A percentile compares a stretch with the other conserved stretches of the same genome.
Conservation (phyloP, 2,329 filamentous ascomycete genomes). For the Phialocephala sp. region DNA sequence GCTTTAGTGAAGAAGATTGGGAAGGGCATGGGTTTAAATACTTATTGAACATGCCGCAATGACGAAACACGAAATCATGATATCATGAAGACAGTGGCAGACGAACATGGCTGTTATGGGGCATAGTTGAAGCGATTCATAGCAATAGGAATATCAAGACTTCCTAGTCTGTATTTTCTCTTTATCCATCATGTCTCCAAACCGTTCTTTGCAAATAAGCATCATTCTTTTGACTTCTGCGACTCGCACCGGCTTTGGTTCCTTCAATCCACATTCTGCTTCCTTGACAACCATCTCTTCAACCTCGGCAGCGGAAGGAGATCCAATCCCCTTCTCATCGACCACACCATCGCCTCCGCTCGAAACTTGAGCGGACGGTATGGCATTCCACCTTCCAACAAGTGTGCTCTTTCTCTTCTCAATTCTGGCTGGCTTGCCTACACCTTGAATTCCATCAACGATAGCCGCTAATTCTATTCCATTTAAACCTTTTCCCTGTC, state of each 20-base stretch:
- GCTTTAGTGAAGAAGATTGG: slow-evolving; percentile 80
- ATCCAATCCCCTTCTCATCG: slow-evolving; percentile 17
- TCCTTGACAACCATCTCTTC: slow-evolving; percentile 39
- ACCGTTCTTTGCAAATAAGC: slow-evolving; percentile 37
- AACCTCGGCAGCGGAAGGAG: slow-evolving; percentile 13
- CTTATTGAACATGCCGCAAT: slow-evolving; percentile 25
- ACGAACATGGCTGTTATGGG: background rate
- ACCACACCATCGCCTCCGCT: slow-evolving; percentile 19
- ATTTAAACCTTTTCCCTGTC: slow-evolving; percentile 14
- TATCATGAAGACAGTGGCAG: background rate
- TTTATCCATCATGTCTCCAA: slow-evolving; percentile 25
- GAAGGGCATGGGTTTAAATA: slow-evolving; percentile 70
- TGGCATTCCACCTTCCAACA: slow-evolving; percentile 24
- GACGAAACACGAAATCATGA: slow-evolving; percentile 12
- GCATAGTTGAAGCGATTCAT: background rate
- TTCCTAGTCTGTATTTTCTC: slow-evolving; percentile 22
- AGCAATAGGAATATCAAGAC: slow-evolving; percentile 16
- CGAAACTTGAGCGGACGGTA: slow-evolving; percentile 5
- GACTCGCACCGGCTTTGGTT: slow-evolving; percentile 40
- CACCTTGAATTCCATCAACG: slow-evolving; percentile 22
- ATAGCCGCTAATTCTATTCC: slow-evolving; percentile 23
- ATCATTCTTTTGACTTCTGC: slow-evolving; percentile 41
- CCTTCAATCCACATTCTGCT: slow-evolving; percentile 37
- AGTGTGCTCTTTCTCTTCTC: slow-evolving; percentile 18
- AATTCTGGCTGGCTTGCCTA: background rate